Conservation (phyloP, 306 rosid genomes). For the Casuarina cunninghamiana region DNA sequence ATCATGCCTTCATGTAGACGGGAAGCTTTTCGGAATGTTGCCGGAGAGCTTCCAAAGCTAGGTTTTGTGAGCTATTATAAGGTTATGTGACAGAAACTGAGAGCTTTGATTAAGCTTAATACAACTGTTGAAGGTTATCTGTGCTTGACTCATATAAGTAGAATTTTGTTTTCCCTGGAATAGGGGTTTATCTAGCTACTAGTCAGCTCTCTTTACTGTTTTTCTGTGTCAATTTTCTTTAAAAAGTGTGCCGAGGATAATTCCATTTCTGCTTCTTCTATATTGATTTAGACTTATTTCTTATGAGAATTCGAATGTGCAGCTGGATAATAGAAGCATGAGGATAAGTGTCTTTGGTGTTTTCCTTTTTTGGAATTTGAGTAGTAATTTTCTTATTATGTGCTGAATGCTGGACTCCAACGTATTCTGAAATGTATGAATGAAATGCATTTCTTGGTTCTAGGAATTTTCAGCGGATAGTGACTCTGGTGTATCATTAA, state of each 20-base stretch:
- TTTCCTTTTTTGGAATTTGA: not conserved
- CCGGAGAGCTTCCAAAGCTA: not conserved
- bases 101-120: not conserved
- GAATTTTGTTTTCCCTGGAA: not conserved
- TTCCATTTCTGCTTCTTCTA: not conserved
- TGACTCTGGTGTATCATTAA: constrained; percentile 26
- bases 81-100: not conserved
- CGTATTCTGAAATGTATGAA: not conserved
- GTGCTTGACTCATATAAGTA: not conserved
- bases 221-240: not conserved
- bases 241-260: not conserved
- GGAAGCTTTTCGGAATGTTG: too few species aligned
- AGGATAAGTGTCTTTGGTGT: not conserved
- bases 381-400: not conserved
- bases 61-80: not conserved
- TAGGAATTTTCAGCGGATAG: constrained; percentile 33
- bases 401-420: not conserved
- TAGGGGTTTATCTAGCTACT: not conserved
- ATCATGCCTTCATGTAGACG: not conserved
- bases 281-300: not conserved
- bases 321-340: not conserved
- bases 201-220: not conserved
- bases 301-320: not conserved
- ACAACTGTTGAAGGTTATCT: not conserved
- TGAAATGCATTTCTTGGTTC: constrained; percentile 2